Conservation (phyloP, 2,329 filamentous ascomycete genomes). For the Tricladium varicosporioides region DNA sequence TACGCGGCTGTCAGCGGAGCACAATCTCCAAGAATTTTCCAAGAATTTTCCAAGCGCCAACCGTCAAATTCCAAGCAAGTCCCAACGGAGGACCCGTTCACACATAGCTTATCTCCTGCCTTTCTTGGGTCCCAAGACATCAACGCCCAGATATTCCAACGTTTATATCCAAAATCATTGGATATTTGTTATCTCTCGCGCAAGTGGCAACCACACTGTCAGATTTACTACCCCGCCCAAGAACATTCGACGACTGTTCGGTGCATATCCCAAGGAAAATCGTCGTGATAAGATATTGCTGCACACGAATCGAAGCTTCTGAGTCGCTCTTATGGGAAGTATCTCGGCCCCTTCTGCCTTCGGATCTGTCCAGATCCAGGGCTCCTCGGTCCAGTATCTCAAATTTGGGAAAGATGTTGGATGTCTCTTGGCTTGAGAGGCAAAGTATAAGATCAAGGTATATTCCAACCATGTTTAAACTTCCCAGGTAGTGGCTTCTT, state of each 20-base stretch:
- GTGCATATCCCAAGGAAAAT: background rate
- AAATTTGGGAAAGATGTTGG: background rate
- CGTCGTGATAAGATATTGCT: background rate
- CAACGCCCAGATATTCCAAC: background rate
- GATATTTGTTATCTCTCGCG: background rate
- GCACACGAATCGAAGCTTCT: background rate
- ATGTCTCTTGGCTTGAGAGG: background rate
- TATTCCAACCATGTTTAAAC: no score
- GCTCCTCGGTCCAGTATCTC: background rate
- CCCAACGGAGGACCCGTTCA: background rate
- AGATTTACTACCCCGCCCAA: background rate
- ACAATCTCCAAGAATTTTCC: constrained; percentile 11
- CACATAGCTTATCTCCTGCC: background rate
- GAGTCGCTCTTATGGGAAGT: no score
- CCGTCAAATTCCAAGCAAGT: background rate
- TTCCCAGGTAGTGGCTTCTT: background rate
- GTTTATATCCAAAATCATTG: background rate
- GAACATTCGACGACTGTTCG: background rate
- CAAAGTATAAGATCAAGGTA: background rate
- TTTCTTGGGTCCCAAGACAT: background rate
- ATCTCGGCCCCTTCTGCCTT: background rate
- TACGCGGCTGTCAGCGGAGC: background rate
- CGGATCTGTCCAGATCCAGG: background rate
- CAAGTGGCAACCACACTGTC: background rate
- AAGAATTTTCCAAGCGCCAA: constrained; percentile 3